Percentiles rank a stretch among this genome's conserved stretches.
These are phyloP conservation scores for Cajanus cajan DNA, from an alignment of 306 rosid genomes.

Conservation along the genomic window DNA sequence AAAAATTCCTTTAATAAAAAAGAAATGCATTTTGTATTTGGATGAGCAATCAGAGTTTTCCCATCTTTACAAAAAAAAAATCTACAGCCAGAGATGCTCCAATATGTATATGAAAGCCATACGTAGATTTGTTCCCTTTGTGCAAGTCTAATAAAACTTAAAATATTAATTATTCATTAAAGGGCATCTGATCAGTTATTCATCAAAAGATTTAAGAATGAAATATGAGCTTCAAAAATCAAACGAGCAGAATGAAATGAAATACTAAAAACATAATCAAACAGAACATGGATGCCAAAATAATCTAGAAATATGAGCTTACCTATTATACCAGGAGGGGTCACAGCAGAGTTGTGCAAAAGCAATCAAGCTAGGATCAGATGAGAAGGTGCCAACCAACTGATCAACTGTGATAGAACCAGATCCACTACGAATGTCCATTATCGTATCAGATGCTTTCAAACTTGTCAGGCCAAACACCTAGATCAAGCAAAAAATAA, in stretches of 20 bases:
- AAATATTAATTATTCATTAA: not conserved
- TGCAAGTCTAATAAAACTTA: not conserved
- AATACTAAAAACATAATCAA: not conserved
- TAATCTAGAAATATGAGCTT: slow-evolving; percentile 31
- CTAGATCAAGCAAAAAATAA: slow-evolving; percentile 47
- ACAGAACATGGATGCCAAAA: slow-evolving; percentile 25
- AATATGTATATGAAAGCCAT: not conserved
- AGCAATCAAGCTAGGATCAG: slow-evolving; percentile 97
- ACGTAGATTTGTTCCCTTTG: not conserved
- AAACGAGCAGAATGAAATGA: not conserved
- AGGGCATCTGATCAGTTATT: slow-evolving; percentile 14
- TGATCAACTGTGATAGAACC: slow-evolving; percentile 84
- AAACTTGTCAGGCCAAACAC: slow-evolving; percentile 80
- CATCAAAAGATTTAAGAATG: slow-evolving; percentile 23
- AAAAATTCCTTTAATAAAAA: too few species aligned
- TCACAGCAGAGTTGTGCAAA: slow-evolving; percentile 95
- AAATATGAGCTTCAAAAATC: not conserved
- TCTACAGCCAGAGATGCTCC: not conserved
- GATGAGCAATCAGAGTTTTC: not conserved
- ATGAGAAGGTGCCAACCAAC: slow-evolving; percentile 89
- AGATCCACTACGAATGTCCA: slow-evolving; percentile 49
- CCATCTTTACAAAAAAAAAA: not conserved
- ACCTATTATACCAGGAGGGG: slow-evolving; percentile 81
- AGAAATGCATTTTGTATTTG: not conserved
- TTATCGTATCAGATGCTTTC: slow-evolving; percentile 44